phyloP scores from a whole-genome alignment of 2,329 filamentous ascomycete genomes.

The Curvularia sp. region DNA sequence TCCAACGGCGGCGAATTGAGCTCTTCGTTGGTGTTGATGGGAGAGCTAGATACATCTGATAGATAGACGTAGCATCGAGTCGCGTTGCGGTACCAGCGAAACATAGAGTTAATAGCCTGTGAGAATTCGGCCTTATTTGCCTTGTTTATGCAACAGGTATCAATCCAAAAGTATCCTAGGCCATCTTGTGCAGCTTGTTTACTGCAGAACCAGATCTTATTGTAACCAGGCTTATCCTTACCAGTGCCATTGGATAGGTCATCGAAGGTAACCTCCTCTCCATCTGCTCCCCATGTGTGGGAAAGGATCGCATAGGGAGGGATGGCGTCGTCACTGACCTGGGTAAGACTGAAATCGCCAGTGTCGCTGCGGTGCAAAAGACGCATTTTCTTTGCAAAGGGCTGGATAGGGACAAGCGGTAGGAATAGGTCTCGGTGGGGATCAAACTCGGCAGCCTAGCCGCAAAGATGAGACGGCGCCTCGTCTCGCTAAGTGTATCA shows the following conservation, averaged over 20 bases:
- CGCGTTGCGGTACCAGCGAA: conserved; percentile 6
- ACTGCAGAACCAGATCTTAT: conserved; percentile 9
- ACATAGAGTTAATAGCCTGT: conserved; percentile 13
- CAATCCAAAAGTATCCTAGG: conserved; percentile 9
- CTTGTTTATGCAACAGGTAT: conserved; percentile 15
- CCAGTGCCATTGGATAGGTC: neutral
- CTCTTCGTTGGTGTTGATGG: too few relatives aligned
- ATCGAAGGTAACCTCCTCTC: neutral
- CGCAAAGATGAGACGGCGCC: too few relatives aligned
- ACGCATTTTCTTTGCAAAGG: too few relatives aligned
- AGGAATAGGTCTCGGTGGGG: too few relatives aligned
- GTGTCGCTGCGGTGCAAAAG: too few relatives aligned
- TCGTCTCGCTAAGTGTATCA: too few relatives aligned
- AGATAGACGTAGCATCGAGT: conserved; percentile 13
- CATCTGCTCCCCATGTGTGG: neutral
- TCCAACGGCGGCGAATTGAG: too few relatives aligned
- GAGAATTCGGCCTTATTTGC: neutral
- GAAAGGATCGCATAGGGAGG: neutral
- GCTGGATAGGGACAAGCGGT: too few relatives aligned
- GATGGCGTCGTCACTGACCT: too few relatives aligned
- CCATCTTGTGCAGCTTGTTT: neutral
- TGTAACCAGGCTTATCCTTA: neutral
- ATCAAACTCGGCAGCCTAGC: too few relatives aligned
- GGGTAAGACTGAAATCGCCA: too few relatives aligned
- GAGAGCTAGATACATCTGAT: conserved; percentile 9